Evolutionary conservation across 164 flowering plant genomes (phyloP).

Genomic region (Vitis vinifera): ASM3070453v1 NC_081811.1:2641001-2641500

Average conservation of each 20-base stretch:
- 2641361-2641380: slow-evolving; percentile 21
- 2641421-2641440: slow-evolving; percentile 18
- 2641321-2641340: background rate
- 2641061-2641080: slow-evolving; percentile 12
- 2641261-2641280: slow-evolving; percentile 13
- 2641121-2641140: slow-evolving; percentile 9
- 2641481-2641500: too few species aligned
- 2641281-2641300: slow-evolving; percentile 7
- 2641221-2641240: slow-evolving; percentile 9
- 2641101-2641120: slow-evolving; percentile 8
- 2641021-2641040: slow-evolving; percentile 26
- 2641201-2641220: slow-evolving; percentile 10
- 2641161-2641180: slow-evolving; percentile 4
- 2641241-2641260: background rate
- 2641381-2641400: slow-evolving; percentile 66
- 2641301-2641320: slow-evolving; percentile 13
- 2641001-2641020: slow-evolving; percentile 47
- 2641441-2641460: background rate
- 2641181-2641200: slow-evolving; percentile 10
- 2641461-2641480: background rate
- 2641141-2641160: slow-evolving; percentile 9
- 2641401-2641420: slow-evolving; percentile 14
- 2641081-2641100: slow-evolving; percentile 14
- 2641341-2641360: slow-evolving; percentile 11
- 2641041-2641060: slow-evolving; percentile 15